Evolutionary conservation across 371 early-diverging fungal species (phyloP), one percentile per base, ranked within the genome.

Genomic region (Mortierella sp.): DNA sequence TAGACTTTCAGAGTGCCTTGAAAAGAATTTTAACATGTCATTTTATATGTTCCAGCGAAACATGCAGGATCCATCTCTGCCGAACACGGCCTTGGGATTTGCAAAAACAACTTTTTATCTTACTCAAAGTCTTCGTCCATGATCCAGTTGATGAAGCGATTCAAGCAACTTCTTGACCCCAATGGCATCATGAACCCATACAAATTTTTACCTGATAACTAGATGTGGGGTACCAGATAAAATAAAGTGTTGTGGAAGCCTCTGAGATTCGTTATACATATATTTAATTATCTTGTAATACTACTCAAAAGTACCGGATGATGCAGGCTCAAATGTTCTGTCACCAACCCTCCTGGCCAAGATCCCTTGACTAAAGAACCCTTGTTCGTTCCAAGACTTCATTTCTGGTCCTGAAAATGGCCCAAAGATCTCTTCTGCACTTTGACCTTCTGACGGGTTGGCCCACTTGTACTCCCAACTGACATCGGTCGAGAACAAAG

Each of bases 141-240:
- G 92, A 91, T 94, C 24, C 52, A 88, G 21, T 67, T 92, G 59
- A 95, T 95, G 95, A 84, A 85, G 60, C 77, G 86, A 9, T 86
- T 96, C 62, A 96, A 95, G 83, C 53, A 87, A 22, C 63, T 89
- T 43, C 88, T 96, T 66, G 96, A 96, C 83, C 96, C 96, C 4
- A 90, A 94, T 47, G 91, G 90, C 15, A 94, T 96, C 52, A 88
- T 96, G 87, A 96, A 96, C 61, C 96, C 96, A 0, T 95, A 95
- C 86, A 91, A 92, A 60, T 85, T 74, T 57, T 66, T 87, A 28
- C 86, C 85, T 1, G 50, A 67, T 36, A 50, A 65, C 21, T 70
- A 77, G 36, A 22, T 32, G 7, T 6, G 32, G 33, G 33, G 11
- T n/a, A 65, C 4, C 9, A 15, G 6, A 48, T n/a, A 52, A 33